phyloP scores from a whole-genome alignment of 1,139 yeast genomes.

The Blastobotrys malaysiensis region DNA sequence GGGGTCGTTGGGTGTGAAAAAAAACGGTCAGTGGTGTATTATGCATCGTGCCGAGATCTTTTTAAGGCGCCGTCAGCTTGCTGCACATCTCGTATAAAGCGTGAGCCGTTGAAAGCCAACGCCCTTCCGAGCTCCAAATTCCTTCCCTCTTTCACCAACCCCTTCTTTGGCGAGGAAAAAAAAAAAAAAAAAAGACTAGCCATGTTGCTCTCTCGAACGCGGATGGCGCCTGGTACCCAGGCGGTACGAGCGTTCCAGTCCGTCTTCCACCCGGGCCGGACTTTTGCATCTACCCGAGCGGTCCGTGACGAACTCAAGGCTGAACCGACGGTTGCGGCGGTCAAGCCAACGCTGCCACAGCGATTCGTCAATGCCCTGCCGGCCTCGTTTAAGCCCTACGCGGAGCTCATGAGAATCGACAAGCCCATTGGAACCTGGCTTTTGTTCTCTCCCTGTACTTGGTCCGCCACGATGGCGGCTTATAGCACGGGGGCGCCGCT shows the following conservation, averaged over 20 bases:
- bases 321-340: neutral
- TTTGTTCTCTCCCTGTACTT: constrained; percentile 69
- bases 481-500: constrained; percentile 64
- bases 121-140: neutral
- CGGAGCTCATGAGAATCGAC: constrained; percentile 85
- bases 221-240: neutral
- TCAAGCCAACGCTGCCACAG: constrained; percentile 25
- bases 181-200: no score
- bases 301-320: neutral
- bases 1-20: no score
- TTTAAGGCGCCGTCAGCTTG: neutral
- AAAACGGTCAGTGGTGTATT: neutral
- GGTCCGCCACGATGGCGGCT: constrained; percentile 87
- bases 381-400: constrained; percentile 73
- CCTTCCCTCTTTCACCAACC: neutral
- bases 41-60: neutral
- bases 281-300: neutral
- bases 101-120: no score
- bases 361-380: constrained; percentile 56
- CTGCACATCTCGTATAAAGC: neutral
- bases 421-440: constrained; percentile 92
- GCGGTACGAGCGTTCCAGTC: neutral
- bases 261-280: neutral
- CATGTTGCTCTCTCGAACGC: neutral
- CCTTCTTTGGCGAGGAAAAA: no score